These are phyloP conservation scores for Termitomyces sp. DNA, from an alignment of 768 basidiomycete genomes.

Conservation along the genomic window DNA sequence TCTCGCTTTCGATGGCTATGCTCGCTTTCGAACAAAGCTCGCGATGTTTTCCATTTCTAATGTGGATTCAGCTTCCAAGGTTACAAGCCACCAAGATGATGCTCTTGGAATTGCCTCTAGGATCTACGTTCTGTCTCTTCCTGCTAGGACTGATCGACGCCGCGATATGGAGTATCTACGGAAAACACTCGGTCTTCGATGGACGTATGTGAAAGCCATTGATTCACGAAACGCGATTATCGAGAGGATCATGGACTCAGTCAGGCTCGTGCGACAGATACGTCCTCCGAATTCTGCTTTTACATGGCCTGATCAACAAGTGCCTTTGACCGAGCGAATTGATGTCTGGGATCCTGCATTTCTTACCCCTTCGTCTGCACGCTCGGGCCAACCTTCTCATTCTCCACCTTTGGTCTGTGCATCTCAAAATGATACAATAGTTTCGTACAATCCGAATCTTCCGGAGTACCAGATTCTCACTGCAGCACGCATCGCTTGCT, in stretches of 20 bases:
- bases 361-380: constrained; percentile 1
- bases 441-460: constrained; percentile 26
- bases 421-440: constrained; percentile 27
- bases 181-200: constrained; percentile 36
- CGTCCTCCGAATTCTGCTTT: background rate
- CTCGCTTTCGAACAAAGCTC: background rate
- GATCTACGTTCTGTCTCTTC: constrained; percentile 58
- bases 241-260: constrained; percentile 34
- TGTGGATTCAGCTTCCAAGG: background rate
- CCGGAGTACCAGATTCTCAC: constrained; percentile 50
- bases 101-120: constrained; percentile 33
- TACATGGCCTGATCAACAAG: constrained; percentile 20
- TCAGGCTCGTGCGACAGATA: constrained; percentile 25
- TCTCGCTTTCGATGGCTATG: background rate
- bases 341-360: constrained; percentile 20
- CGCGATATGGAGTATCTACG: constrained; percentile 52
- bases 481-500: constrained; percentile 59
- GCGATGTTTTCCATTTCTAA: background rate
- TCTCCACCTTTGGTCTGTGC: constrained; percentile 13
- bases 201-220: constrained; percentile 49
- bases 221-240: constrained; percentile 34
- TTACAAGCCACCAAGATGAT: background rate
- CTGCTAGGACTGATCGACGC: constrained; percentile 47
- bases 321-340: constrained; percentile 16
- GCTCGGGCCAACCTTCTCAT: background rate